Percentiles rank a stretch among this genome's conserved stretches.
phyloP scores from a whole-genome alignment of 345 rosid species.

The Eucalyptus dawsonii region DNA sequence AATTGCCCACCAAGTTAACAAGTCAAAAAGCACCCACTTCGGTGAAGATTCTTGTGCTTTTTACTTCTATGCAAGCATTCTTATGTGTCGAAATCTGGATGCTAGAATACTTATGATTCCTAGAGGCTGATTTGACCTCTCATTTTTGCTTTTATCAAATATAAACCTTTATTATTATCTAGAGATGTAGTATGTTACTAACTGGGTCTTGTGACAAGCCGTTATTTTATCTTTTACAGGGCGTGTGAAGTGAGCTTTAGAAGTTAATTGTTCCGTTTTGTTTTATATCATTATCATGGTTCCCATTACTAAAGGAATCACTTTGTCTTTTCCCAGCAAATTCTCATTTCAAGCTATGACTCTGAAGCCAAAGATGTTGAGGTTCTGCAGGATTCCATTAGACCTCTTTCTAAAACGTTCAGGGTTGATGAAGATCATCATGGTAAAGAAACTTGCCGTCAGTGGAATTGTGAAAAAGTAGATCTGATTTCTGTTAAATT shows the following conservation, averaged over 20 bases:
- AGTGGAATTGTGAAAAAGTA: background rate
- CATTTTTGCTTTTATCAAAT: background rate
- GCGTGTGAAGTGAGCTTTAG: background rate
- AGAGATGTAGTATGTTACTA: background rate
- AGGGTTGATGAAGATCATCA: slow-evolving; percentile 34
- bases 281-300: background rate
- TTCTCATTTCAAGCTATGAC: slow-evolving; percentile 32
- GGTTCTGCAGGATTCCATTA: slow-evolving; percentile 18
- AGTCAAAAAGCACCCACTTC: slow-evolving; percentile 28
- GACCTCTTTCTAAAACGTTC: slow-evolving; percentile 38
- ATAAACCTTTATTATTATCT: background rate
- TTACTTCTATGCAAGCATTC: background rate
- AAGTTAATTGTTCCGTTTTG: background rate
- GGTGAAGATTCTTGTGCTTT: slow-evolving; percentile 7
- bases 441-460: background rate
- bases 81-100: background rate
- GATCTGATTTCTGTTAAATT: background rate
- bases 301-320: background rate
- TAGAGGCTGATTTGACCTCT: background rate
- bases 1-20: slow-evolving; percentile 44
- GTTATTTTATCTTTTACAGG: background rate
- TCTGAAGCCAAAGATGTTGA: slow-evolving; percentile 43
- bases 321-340: slow-evolving; percentile 12
- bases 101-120: background rate
- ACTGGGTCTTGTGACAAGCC: background rate